phyloP scores from a whole-genome alignment of 2,329 filamentous ascomycete genomes.

The Neocucurbitaria cava region DNA sequence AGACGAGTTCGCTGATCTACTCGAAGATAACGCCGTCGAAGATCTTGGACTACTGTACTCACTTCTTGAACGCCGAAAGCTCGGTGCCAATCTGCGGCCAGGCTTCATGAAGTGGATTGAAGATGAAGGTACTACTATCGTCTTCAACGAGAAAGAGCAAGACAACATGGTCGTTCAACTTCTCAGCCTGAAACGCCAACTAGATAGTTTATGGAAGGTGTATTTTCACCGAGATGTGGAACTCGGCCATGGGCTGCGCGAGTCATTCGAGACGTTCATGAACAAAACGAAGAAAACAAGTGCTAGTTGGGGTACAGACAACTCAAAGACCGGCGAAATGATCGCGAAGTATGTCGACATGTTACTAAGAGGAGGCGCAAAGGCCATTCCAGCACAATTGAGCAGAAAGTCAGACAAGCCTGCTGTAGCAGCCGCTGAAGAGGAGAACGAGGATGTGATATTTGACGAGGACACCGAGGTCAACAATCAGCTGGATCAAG shows the following conservation, averaged over 20 bases:
- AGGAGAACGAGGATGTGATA: conserved; percentile 66
- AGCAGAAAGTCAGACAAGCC: conserved; percentile 64
- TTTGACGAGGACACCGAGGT: conserved; percentile 92
- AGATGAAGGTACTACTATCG: conserved; percentile 75
- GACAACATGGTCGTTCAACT: conserved; percentile 87
- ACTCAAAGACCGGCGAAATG: conserved; percentile 97
- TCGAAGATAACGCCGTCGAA: conserved; percentile 72
- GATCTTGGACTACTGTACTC: conserved; percentile 80
- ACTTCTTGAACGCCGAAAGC: conserved; percentile 73
- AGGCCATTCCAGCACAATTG: conserved; percentile 76
- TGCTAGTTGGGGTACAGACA: conserved; percentile 78
- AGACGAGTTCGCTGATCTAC: conserved; percentile 72
- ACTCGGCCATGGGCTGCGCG: conserved; percentile 78
- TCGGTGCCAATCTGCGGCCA: conserved; percentile 72
- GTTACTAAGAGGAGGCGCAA: conserved; percentile 85
- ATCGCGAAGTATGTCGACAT: conserved; percentile 96
- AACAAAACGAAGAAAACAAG: conserved; percentile 80
- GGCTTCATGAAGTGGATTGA: conserved; percentile 84
- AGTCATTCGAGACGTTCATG: conserved; percentile 89
- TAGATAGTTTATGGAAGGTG: conserved; percentile 78
- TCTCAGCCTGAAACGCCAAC: conserved; percentile 77
- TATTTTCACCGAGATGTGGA: conserved; percentile 80
- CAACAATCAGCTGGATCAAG: conserved; percentile 89
- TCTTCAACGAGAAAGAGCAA: conserved; percentile 78
- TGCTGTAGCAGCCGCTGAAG: conserved; percentile 65